Base-by-base conservation (phyloP, 2,329 filamentous ascomycete species). In the Alternaria novae-zelandiae region DNA sequence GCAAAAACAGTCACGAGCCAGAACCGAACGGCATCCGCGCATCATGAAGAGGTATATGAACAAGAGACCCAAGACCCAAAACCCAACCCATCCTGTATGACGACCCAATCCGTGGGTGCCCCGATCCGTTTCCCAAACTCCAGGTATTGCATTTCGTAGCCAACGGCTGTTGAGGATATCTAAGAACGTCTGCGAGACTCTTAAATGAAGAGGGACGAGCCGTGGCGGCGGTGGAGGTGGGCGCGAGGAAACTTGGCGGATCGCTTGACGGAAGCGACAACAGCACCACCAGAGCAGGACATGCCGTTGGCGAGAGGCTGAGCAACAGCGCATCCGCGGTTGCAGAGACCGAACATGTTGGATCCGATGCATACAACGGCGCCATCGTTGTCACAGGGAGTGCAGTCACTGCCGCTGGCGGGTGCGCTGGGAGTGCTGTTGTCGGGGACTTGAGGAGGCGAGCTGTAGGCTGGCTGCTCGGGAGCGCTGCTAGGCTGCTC, bases 271-370 rank as follows among this genome's bases (percentile, higher is more conserved):
- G 63, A 58, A 11, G 59, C 70, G 23, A 61, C 65, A 12, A 73
- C 63, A 12, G 66, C 66, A 41, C 81, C 81, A 49, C 76, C 72
- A 10, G 73, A 68, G 74, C 83, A 85, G 7, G 70, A 67, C 50
- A 80, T 84, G 41, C 83, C 83, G 20, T 74, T 69, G 10, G 83
- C 78, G 26, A 84, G 76, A 32, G 74, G 66, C 64, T 81, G 79
- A 7, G 79, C 67, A 36, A 83, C 73, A 6, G 81, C 82, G 60
- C 74, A 82, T 49, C 79, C 77, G 55, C 77, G 73, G 74, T 83
- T 77, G 79, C 82, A 84, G 36, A 84, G 73, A 30, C 82, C 83
- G 59, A 82, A 85, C 25, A 80, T 74, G 43, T 66, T 74, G 53
- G 59, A 67, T 54, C 81, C 81, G 36, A 83, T 81, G 75, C 83